Base-by-base conservation (phyloP, 2,329 filamentous ascomycete genomes). In the Scedosporium minutisporum region DNA sequence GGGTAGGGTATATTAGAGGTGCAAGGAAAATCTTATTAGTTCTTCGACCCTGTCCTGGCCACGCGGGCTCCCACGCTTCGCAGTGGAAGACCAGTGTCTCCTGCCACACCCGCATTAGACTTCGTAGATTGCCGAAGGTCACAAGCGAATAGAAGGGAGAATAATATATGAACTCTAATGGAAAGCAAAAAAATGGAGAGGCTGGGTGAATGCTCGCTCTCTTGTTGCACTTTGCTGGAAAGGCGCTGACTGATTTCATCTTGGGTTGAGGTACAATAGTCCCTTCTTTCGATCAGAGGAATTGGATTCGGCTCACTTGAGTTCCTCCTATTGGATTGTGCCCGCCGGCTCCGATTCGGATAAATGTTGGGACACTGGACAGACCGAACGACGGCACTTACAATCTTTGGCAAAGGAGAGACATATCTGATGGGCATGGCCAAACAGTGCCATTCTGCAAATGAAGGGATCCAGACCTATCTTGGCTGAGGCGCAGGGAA, bases 1-100 rank as follows among this genome's bases (percentile, higher is more conserved):
- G 58, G 64, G 66, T 64, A 64, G 63, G 65, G 62, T 67, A 67
- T 67, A 67, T 1, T 46, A 57, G 65, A 66, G 60, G 61, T 58
- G 38, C 58, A 46, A 63, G 61, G 65, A 63, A 58, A 57, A 33
- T 38, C 60, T 41, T 23, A 55, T 38, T 57, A 18, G 59, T 16
- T 38, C 46, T 57, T 21, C 29, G 38, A 29, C 48, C 46, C 21
- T 38, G 42, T 41, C 18, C 25, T n/a, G 25, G 3, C 25, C 27
- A 18, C 33, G 55, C 55, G 33, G 55, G 44, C 60, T 41, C 46
- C 29, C 46, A 23, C 46, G 18, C 41, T 29, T 14, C 29, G 4
- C 23, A 59, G 57, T 25, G 29, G 57, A n/a, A 38, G 23, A 6
- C 6, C 55, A 57, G 64, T 61, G 63, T 46, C 61, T 60, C 61